Percentiles rank a stretch among this genome's conserved stretches.
These are phyloP conservation scores for Salix brachista DNA, from an alignment of 345 rosid genomes.

Conservation along the genomic window DNA sequence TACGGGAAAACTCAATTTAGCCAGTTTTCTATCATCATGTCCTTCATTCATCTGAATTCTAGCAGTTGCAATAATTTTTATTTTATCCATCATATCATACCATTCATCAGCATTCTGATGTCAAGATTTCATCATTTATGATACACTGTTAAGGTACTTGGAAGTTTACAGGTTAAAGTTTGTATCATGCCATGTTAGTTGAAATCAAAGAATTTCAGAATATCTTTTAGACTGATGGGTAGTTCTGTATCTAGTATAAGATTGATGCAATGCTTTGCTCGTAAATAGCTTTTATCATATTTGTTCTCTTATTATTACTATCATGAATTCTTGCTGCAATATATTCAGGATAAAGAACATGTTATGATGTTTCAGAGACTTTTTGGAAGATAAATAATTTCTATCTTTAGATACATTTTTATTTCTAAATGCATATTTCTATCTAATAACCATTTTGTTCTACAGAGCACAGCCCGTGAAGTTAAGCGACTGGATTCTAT, in stretches of 20 bases:
- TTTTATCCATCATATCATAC: not conserved
- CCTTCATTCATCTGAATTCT: not conserved
- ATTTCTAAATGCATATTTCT: conserved; percentile 4
- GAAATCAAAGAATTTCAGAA: not conserved
- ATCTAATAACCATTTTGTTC: conserved; percentile 14
- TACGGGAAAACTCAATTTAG: not conserved
- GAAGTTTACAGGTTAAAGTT: no score
- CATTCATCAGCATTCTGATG: no score
- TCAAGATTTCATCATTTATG: no score
- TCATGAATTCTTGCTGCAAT: no score
- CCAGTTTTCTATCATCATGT: not conserved
- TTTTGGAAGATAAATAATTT: not conserved
- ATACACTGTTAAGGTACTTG: no score
- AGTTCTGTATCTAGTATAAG: not conserved
- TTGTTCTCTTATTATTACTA: not conserved
- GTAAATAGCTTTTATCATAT: not conserved
- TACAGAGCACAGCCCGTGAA: conserved; percentile 94
- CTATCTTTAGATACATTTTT: not conserved
- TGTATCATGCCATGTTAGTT: not conserved
- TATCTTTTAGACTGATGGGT: not conserved
- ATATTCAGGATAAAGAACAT: not conserved
- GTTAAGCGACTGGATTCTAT: conserved; percentile 91
- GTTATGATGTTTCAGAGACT: not conserved
- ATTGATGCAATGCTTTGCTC: not conserved
- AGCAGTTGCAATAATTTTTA: not conserved